Evolutionary conservation across 2,329 filamentous ascomycete genomes (phyloP), one percentile per base, ranked within the genome.

Genomic region (Fusarium virguliforme): DNA sequence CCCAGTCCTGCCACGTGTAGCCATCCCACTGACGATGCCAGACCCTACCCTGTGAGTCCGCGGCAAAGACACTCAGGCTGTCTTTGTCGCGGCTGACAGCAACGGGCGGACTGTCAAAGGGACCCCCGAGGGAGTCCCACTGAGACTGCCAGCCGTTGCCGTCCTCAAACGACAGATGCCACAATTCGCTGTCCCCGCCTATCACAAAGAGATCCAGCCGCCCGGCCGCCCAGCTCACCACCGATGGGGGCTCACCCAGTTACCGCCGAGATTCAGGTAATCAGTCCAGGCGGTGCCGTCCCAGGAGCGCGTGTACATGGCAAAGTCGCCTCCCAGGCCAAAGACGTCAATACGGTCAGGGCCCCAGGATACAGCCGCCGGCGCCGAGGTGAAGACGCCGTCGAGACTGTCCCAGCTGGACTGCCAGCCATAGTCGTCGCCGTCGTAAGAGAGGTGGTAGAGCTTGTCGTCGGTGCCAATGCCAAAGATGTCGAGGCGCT

Each of bases 191-290:
- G 67, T 41, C 75, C 67, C 37, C 80, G 7, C 76, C 75, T 10
- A 77, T 67, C 6, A 75, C 78, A 50, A 78, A 79, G 10, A 80
- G 62, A 32, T 78, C 74, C 32, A 77, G 69, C 43, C 77, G 71
- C 50, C 77, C 72, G 8, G 56, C 28, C 1, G 68, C 77, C 73
- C 74, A 77, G 0, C 74, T 74, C 40, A 77, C 78, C 74, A 55
- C 76, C 67, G 46, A 72, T 64, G 62, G 72, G 68, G 79, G 60
- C 40, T 70, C 64, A 4, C 24, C 54, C 54, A 57, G 7, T 41
- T 18, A 1, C 78, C 78, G 51, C 78, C 78, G 48, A 80, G 74
- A 35, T 70, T 68, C 46, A 72, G 59, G 72, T 74, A 78, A 9
- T 35, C 43, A 12, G 57, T 60, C 72, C 74, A 76, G 4, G 40